Conservation (phyloP, 768 basidiomycete species). For the Crassisporium funariophilum region DNA sequence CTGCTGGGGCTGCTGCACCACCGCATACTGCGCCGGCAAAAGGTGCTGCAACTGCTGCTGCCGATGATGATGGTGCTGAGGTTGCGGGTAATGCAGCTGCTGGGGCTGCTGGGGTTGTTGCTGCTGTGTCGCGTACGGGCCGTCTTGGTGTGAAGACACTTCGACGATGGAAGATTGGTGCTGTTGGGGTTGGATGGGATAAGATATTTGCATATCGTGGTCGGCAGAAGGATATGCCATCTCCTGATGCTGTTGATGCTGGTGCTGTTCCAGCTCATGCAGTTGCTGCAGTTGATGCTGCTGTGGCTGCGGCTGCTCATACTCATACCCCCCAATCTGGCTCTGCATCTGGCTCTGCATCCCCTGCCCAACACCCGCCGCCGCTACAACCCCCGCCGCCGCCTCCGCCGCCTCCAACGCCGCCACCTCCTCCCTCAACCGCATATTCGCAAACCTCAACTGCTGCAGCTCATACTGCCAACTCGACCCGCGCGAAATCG, state of each 20-base stretch:
- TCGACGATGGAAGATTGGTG: neutral
- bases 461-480: slow-evolving; percentile 96
- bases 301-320: neutral
- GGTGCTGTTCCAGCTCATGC: neutral
- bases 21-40: neutral
- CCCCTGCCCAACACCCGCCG: neutral
- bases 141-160: neutral
- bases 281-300: neutral
- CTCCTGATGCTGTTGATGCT: too few species aligned
- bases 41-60: neutral
- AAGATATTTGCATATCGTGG: too few species aligned
- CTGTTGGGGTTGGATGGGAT: neutral
- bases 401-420: slow-evolving; percentile 14
- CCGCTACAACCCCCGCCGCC: neutral
- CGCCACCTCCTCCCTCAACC: slow-evolving; percentile 21
- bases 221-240: too few species aligned
- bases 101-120: neutral
- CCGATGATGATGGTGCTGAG: neutral
- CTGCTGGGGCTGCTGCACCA: too few species aligned
- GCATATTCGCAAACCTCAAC: slow-evolving; percentile 50
- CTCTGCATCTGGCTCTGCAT: neutral
- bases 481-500: slow-evolving; percentile 65
- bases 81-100: neutral
- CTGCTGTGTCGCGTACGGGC: neutral
- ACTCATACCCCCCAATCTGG: too few species aligned